Percentiles rank a stretch among this genome's conserved stretches.
Evolutionary conservation across 208 protist genomes (phyloP).

Genomic region (Entamoeba invadens): DNA sequence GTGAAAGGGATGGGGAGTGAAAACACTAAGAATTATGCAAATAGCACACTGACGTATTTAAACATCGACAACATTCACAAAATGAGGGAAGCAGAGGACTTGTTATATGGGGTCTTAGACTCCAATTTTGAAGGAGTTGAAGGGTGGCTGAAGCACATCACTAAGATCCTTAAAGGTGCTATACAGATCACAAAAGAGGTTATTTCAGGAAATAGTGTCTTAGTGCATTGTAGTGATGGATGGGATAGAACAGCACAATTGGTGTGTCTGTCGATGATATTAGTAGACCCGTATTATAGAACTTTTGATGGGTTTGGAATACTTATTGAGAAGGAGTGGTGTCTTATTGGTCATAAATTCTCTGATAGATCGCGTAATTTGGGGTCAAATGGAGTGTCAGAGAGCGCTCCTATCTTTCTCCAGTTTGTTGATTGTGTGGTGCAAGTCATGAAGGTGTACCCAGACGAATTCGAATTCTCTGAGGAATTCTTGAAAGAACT

Average conservation of each 20-base stretch:
- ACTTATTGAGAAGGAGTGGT: slow-evolving; percentile 44
- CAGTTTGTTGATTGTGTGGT: slow-evolving; percentile 45
- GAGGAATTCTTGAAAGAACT: slow-evolving; percentile 56
- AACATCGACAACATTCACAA: slow-evolving; percentile 10
- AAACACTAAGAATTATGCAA: slow-evolving; percentile 5
- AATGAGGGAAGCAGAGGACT: background rate
- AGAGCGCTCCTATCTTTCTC: slow-evolving; percentile 39
- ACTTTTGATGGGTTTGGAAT: slow-evolving; percentile 34
- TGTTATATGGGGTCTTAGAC: background rate
- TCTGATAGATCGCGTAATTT: background rate
- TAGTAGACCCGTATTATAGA: slow-evolving; percentile 40
- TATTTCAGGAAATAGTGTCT: background rate
- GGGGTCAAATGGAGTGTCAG: background rate
- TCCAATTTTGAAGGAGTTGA: background rate
- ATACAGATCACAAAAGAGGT: background rate
- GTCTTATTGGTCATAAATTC: slow-evolving; percentile 19
- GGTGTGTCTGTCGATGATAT: slow-evolving; percentile 9
- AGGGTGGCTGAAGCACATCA: background rate
- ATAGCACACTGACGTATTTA: background rate
- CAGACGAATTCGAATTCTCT: slow-evolving; percentile 22
- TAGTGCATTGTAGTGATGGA: slow-evolving; percentile 23
- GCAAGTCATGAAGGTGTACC: slow-evolving; percentile 31
- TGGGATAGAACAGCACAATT: slow-evolving; percentile 23
- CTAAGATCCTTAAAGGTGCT: background rate
- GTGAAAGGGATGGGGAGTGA: background rate